Evolutionary conservation across 306 rosid genomes (phyloP).

Genomic region (Canavalia gladiata): DNA sequence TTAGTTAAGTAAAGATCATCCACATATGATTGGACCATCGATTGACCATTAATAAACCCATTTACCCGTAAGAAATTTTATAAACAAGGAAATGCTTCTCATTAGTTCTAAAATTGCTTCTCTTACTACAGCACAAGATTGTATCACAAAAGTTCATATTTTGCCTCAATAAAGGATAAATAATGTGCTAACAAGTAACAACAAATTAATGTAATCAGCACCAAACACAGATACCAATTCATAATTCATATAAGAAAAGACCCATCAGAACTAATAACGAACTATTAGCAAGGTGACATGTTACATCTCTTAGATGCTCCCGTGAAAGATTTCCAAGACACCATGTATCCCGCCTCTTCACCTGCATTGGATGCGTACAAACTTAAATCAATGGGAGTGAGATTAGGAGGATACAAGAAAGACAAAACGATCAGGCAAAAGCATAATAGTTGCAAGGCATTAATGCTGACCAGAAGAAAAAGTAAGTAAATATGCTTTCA

Average conservation of each 20-base stretch:
- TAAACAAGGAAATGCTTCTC: neutral
- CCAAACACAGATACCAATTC: conserved; percentile 31
- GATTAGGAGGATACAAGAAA: conserved; percentile 22
- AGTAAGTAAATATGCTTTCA: conserved; percentile 13
- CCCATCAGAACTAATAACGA: conserved; percentile 29
- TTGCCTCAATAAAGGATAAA: conserved; percentile 28
- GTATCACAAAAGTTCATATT: conserved; percentile 1
- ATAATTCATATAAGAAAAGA: conserved; percentile 32
- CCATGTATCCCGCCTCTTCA: conserved; percentile 95
- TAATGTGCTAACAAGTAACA: conserved; percentile 18
- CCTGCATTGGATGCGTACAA: conserved; percentile 67
- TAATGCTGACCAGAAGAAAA: conserved; percentile 27
- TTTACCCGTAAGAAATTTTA: neutral
- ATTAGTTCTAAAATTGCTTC: neutral
- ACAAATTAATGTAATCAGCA: conserved; percentile 15
- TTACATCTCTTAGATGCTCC: conserved; percentile 69
- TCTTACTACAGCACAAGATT: neutral
- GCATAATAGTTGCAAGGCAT: conserved; percentile 23
- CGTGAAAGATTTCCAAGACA: conserved; percentile 76
- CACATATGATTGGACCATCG: conserved; percentile 12
- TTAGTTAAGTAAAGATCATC: conserved; percentile 13
- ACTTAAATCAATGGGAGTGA: conserved; percentile 40
- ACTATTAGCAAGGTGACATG: conserved; percentile 32
- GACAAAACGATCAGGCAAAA: conserved; percentile 9
- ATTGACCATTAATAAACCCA: neutral